Evolutionary conservation across 306 rosid species (phyloP), one percentile per base, ranked within the genome.

Genomic region (Senna siamea): DNA sequence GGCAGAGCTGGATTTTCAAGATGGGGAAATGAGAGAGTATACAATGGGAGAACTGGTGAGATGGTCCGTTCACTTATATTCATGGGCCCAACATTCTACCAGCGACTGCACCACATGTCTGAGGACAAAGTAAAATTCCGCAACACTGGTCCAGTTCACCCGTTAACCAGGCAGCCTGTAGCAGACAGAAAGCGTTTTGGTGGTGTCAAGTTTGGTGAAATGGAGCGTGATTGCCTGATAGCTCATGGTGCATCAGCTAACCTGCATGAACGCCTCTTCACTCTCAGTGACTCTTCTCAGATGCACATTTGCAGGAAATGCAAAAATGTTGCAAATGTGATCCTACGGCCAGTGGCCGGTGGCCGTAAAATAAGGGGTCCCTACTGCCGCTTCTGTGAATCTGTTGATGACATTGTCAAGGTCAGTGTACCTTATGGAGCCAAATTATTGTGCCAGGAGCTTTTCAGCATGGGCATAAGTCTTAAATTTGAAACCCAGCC

Each of bases 221-320:
- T 95, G 99, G 99, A 95, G 81, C 91, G 99, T 4, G 99, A 95
- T 78, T 95, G 99, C 77, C 86, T 95, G 12, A 84, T 95, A 5
- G 99, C 99, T 13, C 99, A 95, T 4, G 99, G 99, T 35, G 99
- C 99, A 26, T 92, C 99, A 0, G 95, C 98, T 30, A 95, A 95
- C 84, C 78, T 95, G 75, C 90, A 95, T 10, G 99, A 95, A 48
- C 97, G 99, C 8, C 93, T 95, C 34, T 95, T 86, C n/a, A 95
- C 97, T 0, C 92, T 95, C 18, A 94, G 98, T 7, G 99, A 90
- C 79, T 95, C 87, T 40, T 95, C 98, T 35, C 89, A 88, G 83
- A 90, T 95, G 83, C 88, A 86, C 9, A 81, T 95, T 26, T 92
- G 98, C 73, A 87, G 81, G 62, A 83, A 69, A 46, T 95, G 99